phyloP scores from a whole-genome alignment of 164 flowering plant species.

The Litsea cubeba region DNA sequence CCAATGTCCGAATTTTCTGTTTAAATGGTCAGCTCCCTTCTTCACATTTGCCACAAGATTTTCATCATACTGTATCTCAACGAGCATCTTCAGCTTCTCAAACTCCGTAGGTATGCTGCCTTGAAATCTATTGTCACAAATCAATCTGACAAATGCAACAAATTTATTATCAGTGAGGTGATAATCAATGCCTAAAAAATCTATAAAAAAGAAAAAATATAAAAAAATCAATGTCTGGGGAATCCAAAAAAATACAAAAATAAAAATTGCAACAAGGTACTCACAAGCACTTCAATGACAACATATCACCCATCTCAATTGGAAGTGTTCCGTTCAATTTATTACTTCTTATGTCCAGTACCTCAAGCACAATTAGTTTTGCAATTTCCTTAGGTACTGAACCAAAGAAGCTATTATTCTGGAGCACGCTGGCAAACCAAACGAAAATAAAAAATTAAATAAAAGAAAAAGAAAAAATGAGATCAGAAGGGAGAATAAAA shows the following conservation, averaged over 20 bases:
- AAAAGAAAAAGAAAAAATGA: neutral
- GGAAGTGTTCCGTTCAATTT: slow-evolving; percentile 68
- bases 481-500: no score
- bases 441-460: neutral
- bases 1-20: slow-evolving; percentile 66
- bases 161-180: slow-evolving; percentile 9
- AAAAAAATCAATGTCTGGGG: neutral
- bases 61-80: slow-evolving; percentile 48
- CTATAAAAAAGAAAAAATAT: neutral
- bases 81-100: slow-evolving; percentile 37
- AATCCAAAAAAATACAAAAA: neutral
- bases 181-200: slow-evolving; percentile 1
- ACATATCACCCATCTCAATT: slow-evolving; percentile 48
- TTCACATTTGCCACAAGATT: slow-evolving; percentile 29
- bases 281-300: slow-evolving; percentile 60
- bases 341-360: slow-evolving; percentile 69
- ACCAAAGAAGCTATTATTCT: slow-evolving; percentile 64
- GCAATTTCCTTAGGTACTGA: slow-evolving; percentile 71
- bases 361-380: slow-evolving; percentile 45
- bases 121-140: slow-evolving; percentile 61
- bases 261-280: slow-evolving; percentile 18
- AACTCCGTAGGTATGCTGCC: slow-evolving; percentile 44
- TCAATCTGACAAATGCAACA: slow-evolving; percentile 41
- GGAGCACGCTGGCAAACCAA: slow-evolving; percentile 44
- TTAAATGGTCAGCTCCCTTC: slow-evolving; percentile 31